Base-by-base conservation (phyloP, 768 basidiomycete genomes). In the Kwoniella heveanensis region DNA sequence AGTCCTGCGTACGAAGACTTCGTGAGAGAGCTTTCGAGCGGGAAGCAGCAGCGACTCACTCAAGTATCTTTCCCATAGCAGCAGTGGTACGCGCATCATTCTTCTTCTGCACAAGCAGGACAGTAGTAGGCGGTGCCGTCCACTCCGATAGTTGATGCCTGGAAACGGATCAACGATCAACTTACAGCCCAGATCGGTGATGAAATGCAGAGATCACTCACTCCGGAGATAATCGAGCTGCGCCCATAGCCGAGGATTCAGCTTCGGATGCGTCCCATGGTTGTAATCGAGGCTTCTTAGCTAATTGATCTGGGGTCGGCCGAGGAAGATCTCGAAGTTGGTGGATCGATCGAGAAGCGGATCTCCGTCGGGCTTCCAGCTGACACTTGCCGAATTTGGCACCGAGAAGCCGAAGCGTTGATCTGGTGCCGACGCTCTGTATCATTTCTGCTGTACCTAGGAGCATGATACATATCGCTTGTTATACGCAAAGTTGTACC, bases 71-170 rank as follows among this genome's bases (percentile, higher is more conserved):
- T 7, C 60, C 50, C 62, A 74, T 71, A 0, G 78, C 79, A 2
- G 59, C 58, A 0, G 64, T 66, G 0, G 80, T 78, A 2, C 69
- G 64, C 27, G 60, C 60, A 61, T 81, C 80, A 47, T 78, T 56
- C 6, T 69, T 72, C 62, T 82, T 82, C 66, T 79, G 79, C 17
- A 81, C 70, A 5, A 82, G 64, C 19, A 82, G 69, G 24, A 82
- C n/a, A 1, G 67, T 74, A 2, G 55, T 50, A 1, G 76, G 76
- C 10, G 60, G 51, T 1, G 64, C 44, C 1, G 66, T 63, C 76
- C 76, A 77, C 63, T 53, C 54, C 3, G 68, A 68, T 6, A 76
- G 54, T 13, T 60, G 62, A 17, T 76, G 72, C 9, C 73, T 75
- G 36, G 3, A 17, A 49, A n/a, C 29, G 46, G 5, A 24, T 54